A percentile compares a stretch with the other conserved stretches of the same genome.
Evolutionary conservation across 176 grass and related monocot genomes (phyloP).

Genomic region (Leersia perrieri): DNA sequence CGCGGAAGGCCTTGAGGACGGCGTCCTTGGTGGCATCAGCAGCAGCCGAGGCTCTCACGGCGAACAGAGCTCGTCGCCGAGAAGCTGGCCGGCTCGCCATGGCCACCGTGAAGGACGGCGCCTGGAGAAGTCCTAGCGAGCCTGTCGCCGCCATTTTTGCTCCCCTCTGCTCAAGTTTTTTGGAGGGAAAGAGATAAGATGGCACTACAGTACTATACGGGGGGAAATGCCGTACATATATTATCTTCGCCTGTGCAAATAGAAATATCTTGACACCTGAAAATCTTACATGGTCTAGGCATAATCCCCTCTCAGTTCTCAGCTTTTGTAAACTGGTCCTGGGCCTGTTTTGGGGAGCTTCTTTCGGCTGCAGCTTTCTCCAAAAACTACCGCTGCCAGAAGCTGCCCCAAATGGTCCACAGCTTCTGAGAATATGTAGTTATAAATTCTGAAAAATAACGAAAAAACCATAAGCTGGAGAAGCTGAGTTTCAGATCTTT

Average conservation of each 20-base stretch:
- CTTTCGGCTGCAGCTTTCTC: too few relatives aligned
- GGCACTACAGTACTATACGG: neutral
- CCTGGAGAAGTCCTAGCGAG: slow-evolving; percentile 46
- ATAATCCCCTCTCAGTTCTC: neutral
- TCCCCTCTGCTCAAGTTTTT: neutral
- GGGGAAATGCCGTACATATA: neutral
- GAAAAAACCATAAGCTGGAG: too few relatives aligned
- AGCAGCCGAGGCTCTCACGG: slow-evolving; percentile 52
- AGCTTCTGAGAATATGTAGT: too few relatives aligned
- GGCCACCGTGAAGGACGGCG: slow-evolving; percentile 28
- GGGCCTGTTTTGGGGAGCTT: too few relatives aligned
- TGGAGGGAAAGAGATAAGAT: slow-evolving; percentile 43
- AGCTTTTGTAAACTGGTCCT: neutral
- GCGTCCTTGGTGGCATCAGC: slow-evolving; percentile 49
- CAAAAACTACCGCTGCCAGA: too few relatives aligned
- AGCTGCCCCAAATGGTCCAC: too few relatives aligned
- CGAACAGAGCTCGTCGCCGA: slow-evolving; percentile 40
- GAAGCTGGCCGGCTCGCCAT: neutral
- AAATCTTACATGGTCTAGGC: slow-evolving; percentile 1
- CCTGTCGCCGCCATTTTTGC: slow-evolving; percentile 42
- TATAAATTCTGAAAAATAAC: too few relatives aligned
- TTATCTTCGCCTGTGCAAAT: slow-evolving; percentile 26
- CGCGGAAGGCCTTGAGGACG: slow-evolving; percentile 60
- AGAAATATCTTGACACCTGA: slow-evolving; percentile 28
- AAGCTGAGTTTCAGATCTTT: too few relatives aligned